phyloP scores from a whole-genome alignment of 306 rosid species.

The Quercus agrifolia region DNA sequence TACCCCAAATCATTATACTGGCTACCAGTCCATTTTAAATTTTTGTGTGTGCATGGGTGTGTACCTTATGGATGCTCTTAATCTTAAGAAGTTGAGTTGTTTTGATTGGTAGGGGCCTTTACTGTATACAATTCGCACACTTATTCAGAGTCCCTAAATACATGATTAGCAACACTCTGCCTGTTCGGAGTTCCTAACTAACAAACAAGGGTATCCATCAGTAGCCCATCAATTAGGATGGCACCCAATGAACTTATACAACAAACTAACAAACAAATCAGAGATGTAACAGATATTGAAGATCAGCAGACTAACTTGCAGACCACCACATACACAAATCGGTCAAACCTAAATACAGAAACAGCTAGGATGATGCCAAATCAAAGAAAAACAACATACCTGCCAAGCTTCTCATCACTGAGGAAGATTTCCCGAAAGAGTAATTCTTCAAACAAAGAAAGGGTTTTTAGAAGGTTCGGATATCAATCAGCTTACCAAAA shows the following conservation, averaged over 20 bases:
- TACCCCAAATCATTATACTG: not conserved
- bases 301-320: slow-evolving; percentile 4
- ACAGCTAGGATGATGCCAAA: slow-evolving; percentile 21
- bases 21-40: not conserved
- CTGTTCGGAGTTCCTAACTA: not conserved
- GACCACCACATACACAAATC: slow-evolving; percentile 2
- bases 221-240: not conserved
- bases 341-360: slow-evolving; percentile 13
- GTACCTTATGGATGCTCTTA: not conserved
- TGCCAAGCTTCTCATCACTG: slow-evolving; percentile 95
- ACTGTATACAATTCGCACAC: not conserved
- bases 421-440: slow-evolving; percentile 85
- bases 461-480: slow-evolving; percentile 18
- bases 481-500: slow-evolving; percentile 11
- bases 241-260: not conserved
- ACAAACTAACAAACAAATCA: not conserved
- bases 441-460: slow-evolving; percentile 54
- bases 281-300: not conserved
- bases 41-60: not conserved
- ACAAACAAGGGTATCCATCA: not conserved
- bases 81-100: not conserved
- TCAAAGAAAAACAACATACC: slow-evolving; percentile 50
- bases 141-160: not conserved
- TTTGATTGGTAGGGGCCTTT: not conserved
- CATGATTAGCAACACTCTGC: not conserved